Base-by-base conservation (phyloP, 83 land plant genomes). In the Picea abies region DNA sequence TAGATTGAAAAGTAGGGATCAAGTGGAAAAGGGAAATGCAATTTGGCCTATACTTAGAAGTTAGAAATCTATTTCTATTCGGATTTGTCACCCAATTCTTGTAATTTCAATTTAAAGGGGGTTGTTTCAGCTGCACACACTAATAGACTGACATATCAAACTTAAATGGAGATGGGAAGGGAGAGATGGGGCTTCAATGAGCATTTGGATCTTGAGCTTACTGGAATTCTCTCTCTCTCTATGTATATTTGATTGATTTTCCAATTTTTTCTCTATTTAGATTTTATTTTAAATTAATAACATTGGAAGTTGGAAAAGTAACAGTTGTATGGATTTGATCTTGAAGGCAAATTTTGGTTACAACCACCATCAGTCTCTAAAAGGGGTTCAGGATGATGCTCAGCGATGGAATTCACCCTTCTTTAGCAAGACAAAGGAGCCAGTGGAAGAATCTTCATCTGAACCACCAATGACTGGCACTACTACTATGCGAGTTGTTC, bases 361-460 rank as follows among this genome's bases (percentile, higher is more conserved):
- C 23, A 56, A 56, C 52, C 56, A 75, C 10, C 78, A 23, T 75
- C 78, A 75, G 52, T 23, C 60, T 75, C 32, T 75, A 75, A 75
- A 75, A 75, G 78, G 78, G 2, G 14, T 23, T 47, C 78, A 75
- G 26, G 78, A 58, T 58, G 78, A 75, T 1, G 29, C 78, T 75
- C 78, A 23, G 78, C 19, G 23, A 32, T 75, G 78, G 78, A 22
- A 60, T 26, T 47, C 44, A 1, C 56, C 15, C 4, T 12, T 19
- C 44, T 49, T 49, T 44, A 75, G 23, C 60, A 49, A 75, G 32
- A 49, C 78, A 23, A 75, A 23, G 1, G 78, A 23, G 23, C 17
- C 56, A 0, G 14, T 22, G 78, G 44, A 60, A 49, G 16, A 22
- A 23, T 25, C 47, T 10, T 47, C 23, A 11, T 75, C 60, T 23